phyloP scores from a whole-genome alignment of 352 stramenopile species.

The Stephanocyclus meneghinianus region DNA sequence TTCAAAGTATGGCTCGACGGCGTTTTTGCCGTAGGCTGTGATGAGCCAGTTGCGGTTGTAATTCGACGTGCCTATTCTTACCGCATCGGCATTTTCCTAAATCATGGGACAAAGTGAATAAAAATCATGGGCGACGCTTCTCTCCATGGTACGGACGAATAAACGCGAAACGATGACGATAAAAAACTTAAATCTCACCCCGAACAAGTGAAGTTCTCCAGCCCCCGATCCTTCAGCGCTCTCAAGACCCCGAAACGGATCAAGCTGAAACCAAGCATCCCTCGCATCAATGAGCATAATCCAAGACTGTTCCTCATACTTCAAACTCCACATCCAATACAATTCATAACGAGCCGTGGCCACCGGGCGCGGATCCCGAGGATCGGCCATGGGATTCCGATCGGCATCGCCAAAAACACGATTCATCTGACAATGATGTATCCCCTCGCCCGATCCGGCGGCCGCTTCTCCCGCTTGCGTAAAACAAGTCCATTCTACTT shows the following conservation, averaged over 20 bases:
- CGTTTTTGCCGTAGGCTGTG: constrained; percentile 57
- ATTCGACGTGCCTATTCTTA: constrained; percentile 58
- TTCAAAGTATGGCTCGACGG: constrained; percentile 41
- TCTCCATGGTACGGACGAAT: neutral
- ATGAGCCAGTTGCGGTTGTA: constrained; percentile 70
- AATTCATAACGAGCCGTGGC: constrained; percentile 65
- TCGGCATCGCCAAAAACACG: constrained; percentile 42
- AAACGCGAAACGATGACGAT: neutral
- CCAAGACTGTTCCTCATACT: constrained; percentile 54
- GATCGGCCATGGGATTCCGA: constrained; percentile 43
- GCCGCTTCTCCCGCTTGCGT: constrained; percentile 31
- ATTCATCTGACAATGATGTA: constrained; percentile 60
- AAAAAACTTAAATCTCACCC: constrained; percentile 13
- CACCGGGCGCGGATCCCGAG: constrained; percentile 53
- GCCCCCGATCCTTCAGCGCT: constrained; percentile 11
- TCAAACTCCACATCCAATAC: constrained; percentile 68
- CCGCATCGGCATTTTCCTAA: constrained; percentile 73
- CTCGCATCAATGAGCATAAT: constrained; percentile 68
- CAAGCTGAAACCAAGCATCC: constrained; percentile 65
- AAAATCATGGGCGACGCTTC: neutral
- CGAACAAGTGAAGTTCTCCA: constrained; percentile 39
- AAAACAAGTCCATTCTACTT: constrained; percentile 46
- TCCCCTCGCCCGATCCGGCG: constrained; percentile 45
- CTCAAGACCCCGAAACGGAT: constrained; percentile 60
- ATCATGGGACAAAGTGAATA: neutral